Evolutionary conservation across 495 filamentous ascomycete genomes (phyloP), one percentile per base, ranked within the genome.

Genomic region (Hypomontagnella monticulosa): DNA sequence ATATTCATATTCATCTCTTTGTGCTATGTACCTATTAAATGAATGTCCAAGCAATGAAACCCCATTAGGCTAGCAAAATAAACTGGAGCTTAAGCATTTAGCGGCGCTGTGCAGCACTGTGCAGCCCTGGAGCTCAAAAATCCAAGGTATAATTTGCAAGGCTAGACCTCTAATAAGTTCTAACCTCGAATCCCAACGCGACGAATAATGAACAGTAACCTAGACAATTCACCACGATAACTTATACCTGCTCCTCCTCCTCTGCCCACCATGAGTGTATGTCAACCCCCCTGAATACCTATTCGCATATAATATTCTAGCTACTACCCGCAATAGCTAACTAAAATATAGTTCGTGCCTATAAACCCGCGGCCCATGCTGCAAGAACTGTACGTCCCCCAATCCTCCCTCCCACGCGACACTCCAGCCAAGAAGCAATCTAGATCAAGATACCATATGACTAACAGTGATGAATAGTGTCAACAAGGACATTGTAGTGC

Each of bases 291-390:
- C 10, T 4, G 19, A 12, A n/a, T 12, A 15, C 20, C 27, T 12
- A 12, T 3, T 10, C 3, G 37, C n/a, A 19, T 30, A 48, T 9
- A 23, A 12, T 11, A 43, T 0, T 4, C 33, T n/a, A 49, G 16
- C 43, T 36, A 19, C 14, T 8, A 6, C 41, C 20, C 20, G 6
- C 1, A 8, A n/a, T 12, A 41, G 54, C 66, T 55, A 63, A 69
- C 30, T 18, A 20, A 50, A 51, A 38, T 14, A 2, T 69, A 91
- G 87, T 89, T 93, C 77, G 87, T 92, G 76, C 93, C 93, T 20
- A 81, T 97, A 69, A 97, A 96, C 81, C 93, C 93, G 58, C 90
- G 92, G 72, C 93, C 93, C 3, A 91, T 93, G 85, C 85, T 96
- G 69, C 91, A 96, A 80, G 86, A 87, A 64, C 85, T 92, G 92